Base-by-base conservation (phyloP, 2,329 filamentous ascomycete species). In the Drechslerella dactyloides region DNA sequence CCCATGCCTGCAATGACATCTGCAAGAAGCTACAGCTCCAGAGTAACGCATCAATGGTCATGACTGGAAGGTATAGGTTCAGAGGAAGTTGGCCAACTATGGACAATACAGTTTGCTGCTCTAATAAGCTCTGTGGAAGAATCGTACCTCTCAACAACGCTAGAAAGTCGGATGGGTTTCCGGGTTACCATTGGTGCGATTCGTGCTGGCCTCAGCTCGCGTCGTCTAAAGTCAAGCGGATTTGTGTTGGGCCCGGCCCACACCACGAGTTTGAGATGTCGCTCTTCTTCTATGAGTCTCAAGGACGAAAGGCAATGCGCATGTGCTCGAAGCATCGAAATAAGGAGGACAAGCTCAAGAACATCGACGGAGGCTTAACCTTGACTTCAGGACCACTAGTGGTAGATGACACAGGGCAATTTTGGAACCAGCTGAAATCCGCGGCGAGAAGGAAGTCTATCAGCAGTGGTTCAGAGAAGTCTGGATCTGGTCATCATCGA, bases 61-160 rank as follows among this genome's bases (percentile, higher is more conserved):
- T 56, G 1, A 46, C 73, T 0, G 75, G 74, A 17, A 30, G 56
- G 0, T 76, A 74, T 23, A 48, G 70, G 30, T 81, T 80, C 64
- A 75, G 79, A 2, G 74, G 78, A 52, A 53, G 50, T 23, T 81
- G 80, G 80, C 78, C 79, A 1, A 72, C 53, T 42, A 75, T 78
- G 21, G 76, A 75, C 37, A 74, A 74, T 21, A 77, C 75, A 0
- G 77, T 79, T 0, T 81, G 77, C 64, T 81, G 80, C 56, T 79
- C 80, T 5, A 81, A 81, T 74, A 81, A 81, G 63, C 76, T 81
- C 19, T 81, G 80, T 66, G 74, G 79, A 10, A 75, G 74, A 53
- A 81, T 81, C 40, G 56, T 81, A 2, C 74, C 69, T 24, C 57
- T 76, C 0, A 59, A 74, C 11, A 75, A 54, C 75, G 76, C 0